Evolutionary conservation across 208 protist genomes (phyloP).

Genomic region (Ichthyophonus hoferi): DNA sequence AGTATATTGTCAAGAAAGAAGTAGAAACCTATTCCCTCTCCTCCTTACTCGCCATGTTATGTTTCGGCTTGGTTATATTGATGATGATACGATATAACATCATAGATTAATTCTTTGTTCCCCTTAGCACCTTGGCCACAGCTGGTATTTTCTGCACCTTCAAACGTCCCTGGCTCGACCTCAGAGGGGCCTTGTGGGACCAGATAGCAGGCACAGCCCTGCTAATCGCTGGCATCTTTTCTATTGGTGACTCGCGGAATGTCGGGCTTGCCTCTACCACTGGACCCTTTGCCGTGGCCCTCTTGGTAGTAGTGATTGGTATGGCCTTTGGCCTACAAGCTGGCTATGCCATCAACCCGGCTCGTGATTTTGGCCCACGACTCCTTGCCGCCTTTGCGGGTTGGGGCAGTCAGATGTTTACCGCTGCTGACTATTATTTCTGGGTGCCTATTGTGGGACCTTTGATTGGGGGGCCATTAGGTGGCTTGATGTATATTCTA

Average conservation of each 20-base stretch:
- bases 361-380: slow-evolving; percentile 25
- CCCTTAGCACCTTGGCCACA: not conserved
- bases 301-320: slow-evolving; percentile 4
- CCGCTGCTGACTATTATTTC: not conserved
- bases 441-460: slow-evolving; percentile 24
- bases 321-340: slow-evolving; percentile 11
- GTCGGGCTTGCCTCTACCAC: not conserved
- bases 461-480: slow-evolving; percentile 14
- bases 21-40: too few relatives aligned
- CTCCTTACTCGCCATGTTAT: too few relatives aligned
- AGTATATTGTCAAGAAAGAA: too few relatives aligned
- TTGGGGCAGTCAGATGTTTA: slow-evolving; percentile 8
- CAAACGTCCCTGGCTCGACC: too few relatives aligned
- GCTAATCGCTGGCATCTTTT: slow-evolving; percentile 16
- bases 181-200: not conserved
- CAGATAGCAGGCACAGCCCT: slow-evolving; percentile 6
- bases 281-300: not conserved
- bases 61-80: too few relatives aligned
- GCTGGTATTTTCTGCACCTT: slow-evolving; percentile 32
- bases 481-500: not conserved
- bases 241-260: slow-evolving; percentile 1
- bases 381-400: not conserved
- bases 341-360: slow-evolving; percentile 34
- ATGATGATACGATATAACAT: too few relatives aligned
- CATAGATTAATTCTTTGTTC: too few relatives aligned